Conservation (phyloP, 805 yeast genomes). For the Candida incommunis region DNA sequence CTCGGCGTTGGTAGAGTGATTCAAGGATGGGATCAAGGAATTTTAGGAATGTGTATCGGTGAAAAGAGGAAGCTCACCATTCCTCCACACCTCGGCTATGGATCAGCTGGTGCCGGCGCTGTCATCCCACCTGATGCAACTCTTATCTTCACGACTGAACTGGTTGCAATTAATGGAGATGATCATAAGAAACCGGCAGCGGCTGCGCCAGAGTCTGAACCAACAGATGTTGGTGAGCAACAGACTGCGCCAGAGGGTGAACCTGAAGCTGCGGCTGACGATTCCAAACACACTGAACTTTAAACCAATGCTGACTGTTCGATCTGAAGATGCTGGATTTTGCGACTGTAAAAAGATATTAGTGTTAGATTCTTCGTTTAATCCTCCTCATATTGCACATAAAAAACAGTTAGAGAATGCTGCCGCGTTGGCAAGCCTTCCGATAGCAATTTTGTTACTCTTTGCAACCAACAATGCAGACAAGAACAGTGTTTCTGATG, state of each 20-base stretch:
- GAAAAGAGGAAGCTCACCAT: slow-evolving; percentile 69
- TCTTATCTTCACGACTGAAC: slow-evolving; percentile 50
- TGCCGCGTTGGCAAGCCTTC: not conserved
- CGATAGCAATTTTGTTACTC: not conserved
- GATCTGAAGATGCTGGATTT: not conserved
- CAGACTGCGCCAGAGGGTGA: no score
- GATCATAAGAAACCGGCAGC: no score
- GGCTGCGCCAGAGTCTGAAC: no score
- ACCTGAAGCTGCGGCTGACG: not conserved
- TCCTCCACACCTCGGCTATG: slow-evolving; percentile 71
- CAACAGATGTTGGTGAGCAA: no score
- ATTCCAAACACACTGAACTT: not conserved
- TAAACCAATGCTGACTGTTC: not conserved
- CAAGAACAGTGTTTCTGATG: not conserved
- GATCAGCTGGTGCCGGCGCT: slow-evolving; percentile 55
- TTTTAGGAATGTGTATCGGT: slow-evolving; percentile 74
- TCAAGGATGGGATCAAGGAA: slow-evolving; percentile 84
- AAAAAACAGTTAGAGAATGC: not conserved
- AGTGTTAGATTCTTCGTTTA: not conserved
- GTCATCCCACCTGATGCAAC: slow-evolving; percentile 71
- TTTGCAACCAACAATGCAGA: slow-evolving; percentile 1
- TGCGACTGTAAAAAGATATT: not conserved
- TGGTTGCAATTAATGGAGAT: slow-evolving; percentile 38
- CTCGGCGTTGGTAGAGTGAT: slow-evolving; percentile 74
- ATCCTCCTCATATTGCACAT: not conserved